phyloP scores from a whole-genome alignment of 495 filamentous ascomycete species.

The Penicillium simplicissimum region DNA sequence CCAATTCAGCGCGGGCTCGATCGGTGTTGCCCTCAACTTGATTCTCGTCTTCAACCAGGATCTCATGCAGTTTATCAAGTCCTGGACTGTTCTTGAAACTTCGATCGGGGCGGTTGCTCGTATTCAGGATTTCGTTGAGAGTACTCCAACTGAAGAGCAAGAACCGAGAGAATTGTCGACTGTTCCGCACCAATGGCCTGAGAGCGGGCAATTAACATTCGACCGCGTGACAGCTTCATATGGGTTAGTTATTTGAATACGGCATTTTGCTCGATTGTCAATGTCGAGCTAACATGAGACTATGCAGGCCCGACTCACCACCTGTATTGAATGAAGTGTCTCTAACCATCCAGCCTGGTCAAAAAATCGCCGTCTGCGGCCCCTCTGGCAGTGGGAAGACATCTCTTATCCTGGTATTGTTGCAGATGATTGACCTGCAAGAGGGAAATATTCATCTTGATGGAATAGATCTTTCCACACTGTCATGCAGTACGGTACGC shows the following conservation, averaged over 20 bases:
- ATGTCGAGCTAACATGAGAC: conserved; percentile 1
- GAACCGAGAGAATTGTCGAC: background rate
- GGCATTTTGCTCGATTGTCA: background rate
- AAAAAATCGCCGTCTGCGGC: conserved; percentile 38
- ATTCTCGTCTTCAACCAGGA: conserved; percentile 20
- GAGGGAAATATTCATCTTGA: conserved; percentile 42
- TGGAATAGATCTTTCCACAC: conserved; percentile 38
- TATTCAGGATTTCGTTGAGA: conserved; percentile 20
- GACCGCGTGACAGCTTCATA: conserved; percentile 11
- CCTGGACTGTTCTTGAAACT: conserved; percentile 27
- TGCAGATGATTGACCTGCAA: conserved; percentile 42
- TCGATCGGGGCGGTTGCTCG: conserved; percentile 29
- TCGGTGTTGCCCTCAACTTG: conserved; percentile 28
- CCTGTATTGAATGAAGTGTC: conserved; percentile 23
- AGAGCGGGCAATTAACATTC: conserved; percentile 9
- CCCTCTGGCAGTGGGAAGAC: conserved; percentile 46
- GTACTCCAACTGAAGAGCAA: conserved; percentile 18
- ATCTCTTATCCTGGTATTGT: conserved; percentile 42
- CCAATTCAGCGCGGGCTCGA: conserved; percentile 15
- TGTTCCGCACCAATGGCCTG: conserved; percentile 4
- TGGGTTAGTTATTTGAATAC: background rate
- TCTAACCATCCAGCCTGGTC: conserved; percentile 25
- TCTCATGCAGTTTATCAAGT: conserved; percentile 13
- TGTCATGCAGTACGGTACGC: conserved; percentile 34
- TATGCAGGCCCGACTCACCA: background rate